Evolutionary conservation across 345 rosid genomes (phyloP).

Genomic region (Pistacia vera): DNA sequence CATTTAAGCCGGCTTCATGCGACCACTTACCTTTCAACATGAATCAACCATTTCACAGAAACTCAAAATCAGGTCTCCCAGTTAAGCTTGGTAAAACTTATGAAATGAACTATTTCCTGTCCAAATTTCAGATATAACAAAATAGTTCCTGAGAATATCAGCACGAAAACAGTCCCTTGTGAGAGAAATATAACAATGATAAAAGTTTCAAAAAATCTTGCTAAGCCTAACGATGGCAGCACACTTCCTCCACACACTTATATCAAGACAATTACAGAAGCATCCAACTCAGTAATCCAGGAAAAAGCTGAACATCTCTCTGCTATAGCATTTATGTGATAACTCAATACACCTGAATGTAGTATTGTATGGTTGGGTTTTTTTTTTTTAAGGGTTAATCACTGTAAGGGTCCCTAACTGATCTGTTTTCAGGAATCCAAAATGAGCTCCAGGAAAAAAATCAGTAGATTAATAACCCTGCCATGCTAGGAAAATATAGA

Average conservation of each 20-base stretch:
- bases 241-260: neutral
- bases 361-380: neutral
- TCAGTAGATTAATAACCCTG: no score
- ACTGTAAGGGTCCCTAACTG: neutral
- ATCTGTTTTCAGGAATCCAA: neutral
- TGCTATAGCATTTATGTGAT: no score
- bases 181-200: neutral
- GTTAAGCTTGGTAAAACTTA: no score
- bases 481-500: neutral
- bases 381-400: no score
- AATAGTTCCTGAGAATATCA: neutral
- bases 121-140: no score
- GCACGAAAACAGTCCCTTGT: neutral
- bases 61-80: no score
- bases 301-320: no score
- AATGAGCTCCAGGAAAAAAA: neutral
- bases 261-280: neutral
- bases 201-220: neutral
- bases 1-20: no score
- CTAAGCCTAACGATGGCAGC: neutral
- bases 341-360: neutral
- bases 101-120: no score
- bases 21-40: no score
- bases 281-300: no score
- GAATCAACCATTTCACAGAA: no score